Percentiles rank a stretch among this genome's conserved stretches.
These are phyloP conservation scores for Biancaea sappan DNA, from an alignment of 306 rosid genomes.

Conservation along the genomic window DNA sequence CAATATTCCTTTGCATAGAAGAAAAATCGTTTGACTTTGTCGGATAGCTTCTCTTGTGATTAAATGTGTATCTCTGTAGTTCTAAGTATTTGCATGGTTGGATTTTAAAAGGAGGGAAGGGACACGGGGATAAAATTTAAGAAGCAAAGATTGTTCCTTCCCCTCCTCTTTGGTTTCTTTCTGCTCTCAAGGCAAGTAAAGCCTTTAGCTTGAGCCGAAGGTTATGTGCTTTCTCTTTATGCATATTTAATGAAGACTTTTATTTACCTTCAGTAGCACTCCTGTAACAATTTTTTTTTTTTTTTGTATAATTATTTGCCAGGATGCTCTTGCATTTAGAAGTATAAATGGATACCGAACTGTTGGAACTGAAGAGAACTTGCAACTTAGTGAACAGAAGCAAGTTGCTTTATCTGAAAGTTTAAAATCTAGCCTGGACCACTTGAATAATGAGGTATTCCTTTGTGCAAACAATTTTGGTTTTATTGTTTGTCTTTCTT, in stretches of 20 bases:
- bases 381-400: conserved; percentile 49
- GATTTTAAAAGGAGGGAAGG: neutral
- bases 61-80: conserved; percentile 1
- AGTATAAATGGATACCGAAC: conserved; percentile 45
- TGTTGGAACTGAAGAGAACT: conserved; percentile 47
- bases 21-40: neutral
- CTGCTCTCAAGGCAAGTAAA: conserved; percentile 10
- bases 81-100: neutral
- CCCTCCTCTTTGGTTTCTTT: conserved; percentile 22
- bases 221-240: conserved; percentile 9
- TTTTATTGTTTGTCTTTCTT: conserved; percentile 12
- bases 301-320: conserved; percentile 36
- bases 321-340: conserved; percentile 58
- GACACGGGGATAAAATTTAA: neutral
- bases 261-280: conserved; percentile 23
- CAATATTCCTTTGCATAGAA: neutral
- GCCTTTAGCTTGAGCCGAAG: conserved; percentile 3
- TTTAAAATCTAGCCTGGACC: conserved; percentile 82
- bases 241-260: conserved; percentile 17
- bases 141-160: conserved; percentile 12
- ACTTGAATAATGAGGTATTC: conserved; percentile 74
- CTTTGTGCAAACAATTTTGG: conserved; percentile 9
- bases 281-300: conserved; percentile 35
- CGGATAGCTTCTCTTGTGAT: neutral
- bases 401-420: conserved; percentile 56